Evolutionary conservation across 179 eudicot species (phyloP), one percentile per base, ranked within the genome.

Genomic region (Dionaea muscipula): DNA sequence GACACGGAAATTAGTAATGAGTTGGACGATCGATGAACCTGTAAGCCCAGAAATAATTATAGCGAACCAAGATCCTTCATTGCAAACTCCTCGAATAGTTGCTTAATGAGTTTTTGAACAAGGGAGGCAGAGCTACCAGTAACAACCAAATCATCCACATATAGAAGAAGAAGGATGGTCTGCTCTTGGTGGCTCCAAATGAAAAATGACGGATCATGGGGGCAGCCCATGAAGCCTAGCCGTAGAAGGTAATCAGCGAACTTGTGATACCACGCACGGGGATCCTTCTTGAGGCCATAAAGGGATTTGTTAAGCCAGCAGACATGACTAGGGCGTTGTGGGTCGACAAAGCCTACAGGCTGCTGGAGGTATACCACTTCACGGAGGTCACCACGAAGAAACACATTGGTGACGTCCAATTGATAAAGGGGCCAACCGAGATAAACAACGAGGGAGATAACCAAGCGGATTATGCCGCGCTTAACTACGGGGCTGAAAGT

Each of bases 71-170:
- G n/a, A n/a, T n/a, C n/a, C n/a, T n/a, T n/a, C n/a, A n/a, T n/a
- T n/a, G n/a, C n/a, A n/a, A n/a, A n/a, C n/a, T n/a, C n/a, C n/a
- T n/a, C n/a, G n/a, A n/a, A n/a, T n/a, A n/a, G n/a, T n/a, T n/a
- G n/a, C n/a, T n/a, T n/a, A n/a, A n/a, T n/a, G n/a, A n/a, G n/a
- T n/a, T n/a, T n/a, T n/a, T n/a, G n/a, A n/a, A n/a, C n/a, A n/a
- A n/a, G n/a, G n/a, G 15, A 19, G 8, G 22, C 6, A 33, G 22
- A 20, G 47, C 47, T 22, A 0, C 56, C 25, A 7, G 35, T 36
- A 7, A 59, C 35, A 0, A 59, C 13, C 10, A 59, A 31, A 24
- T 59, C 46, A 47, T 59, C 56, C 0, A 52, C 40, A 52, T 52
- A 52, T 7, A 52, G 18, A 1, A 52, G n/a, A n/a, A n/a, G 16